Base-by-base conservation (phyloP, 2,329 filamentous ascomycete species). In the Aspergillus niger region DNA sequence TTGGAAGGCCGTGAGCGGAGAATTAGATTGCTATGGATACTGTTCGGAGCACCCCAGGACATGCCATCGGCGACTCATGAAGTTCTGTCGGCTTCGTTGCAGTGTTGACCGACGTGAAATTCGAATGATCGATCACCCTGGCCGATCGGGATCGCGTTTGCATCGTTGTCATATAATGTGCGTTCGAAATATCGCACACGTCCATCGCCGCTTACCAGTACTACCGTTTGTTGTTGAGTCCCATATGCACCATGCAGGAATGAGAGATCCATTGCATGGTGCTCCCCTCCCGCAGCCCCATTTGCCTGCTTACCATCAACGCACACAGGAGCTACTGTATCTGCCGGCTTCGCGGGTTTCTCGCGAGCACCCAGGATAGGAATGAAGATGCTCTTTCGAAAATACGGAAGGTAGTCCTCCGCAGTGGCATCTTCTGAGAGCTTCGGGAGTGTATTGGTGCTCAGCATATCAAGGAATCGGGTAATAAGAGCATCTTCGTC, bases 201-300 rank as follows among this genome's bases (percentile, higher is more conserved):
- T 2, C 85, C 85, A n/a, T 81, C 68, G 30, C 75, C 74, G 66
- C 82, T 77, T 20, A 87, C 85, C 13, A 89, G 72, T 2, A 89
- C 76, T 7, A 89, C 75, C 1, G 84, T 86, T 70, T 89, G 86
- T 72, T 86, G 86, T 69, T 87, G 85, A 2, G 87, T 89, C 0
- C 86, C 87, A 69, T 89, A 89, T 7, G 82, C 74, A 0, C 83
- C 84, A 58, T 76, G 78, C 53, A 74, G 64, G 69, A 82, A 75
- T 28, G 65, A 67, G 39, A 65, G 64, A 26, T 69, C 67, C 30
- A 69, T 58, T 65, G 74, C 64, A 69, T 70, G 53, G 13, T 69
- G 41, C 38, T 57, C 50, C 8, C 61, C 7, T 60, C 57, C 22
- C 39, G 59, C 17, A 51, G 47, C n/a, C 65, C 44, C 63, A 15